Conservation (phyloP, 768 basidiomycete species). For the Naematelia encephala region DNA sequence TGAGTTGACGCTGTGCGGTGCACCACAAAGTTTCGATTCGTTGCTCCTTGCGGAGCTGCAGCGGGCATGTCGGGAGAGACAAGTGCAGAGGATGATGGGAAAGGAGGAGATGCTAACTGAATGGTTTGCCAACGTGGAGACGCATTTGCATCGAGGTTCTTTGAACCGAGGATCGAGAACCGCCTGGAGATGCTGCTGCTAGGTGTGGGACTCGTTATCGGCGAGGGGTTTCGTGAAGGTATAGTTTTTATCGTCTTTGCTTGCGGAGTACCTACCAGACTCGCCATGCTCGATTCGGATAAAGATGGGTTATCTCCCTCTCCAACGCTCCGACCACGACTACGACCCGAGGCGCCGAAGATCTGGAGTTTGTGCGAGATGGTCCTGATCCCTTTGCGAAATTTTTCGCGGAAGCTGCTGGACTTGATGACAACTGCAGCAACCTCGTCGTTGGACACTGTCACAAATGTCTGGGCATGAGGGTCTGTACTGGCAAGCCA, state of each 20-base stretch:
- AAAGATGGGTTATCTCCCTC: conserved; percentile 10
- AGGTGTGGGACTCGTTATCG: conserved; percentile 8
- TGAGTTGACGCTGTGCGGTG: conserved; percentile 3
- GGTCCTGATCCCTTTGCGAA: conserved; percentile 45
- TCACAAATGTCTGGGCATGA: conserved; percentile 56
- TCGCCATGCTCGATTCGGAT: conserved; percentile 10
- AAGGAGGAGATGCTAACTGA: conserved; percentile 12
- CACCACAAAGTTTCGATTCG: background rate
- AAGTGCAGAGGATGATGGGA: background rate
- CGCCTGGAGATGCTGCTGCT: conserved; percentile 8
- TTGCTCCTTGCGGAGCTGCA: background rate
- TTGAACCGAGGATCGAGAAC: conserved; percentile 15
- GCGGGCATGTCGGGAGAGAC: background rate
- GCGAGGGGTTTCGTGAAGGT: conserved; percentile 3
- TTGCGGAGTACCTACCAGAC: conserved; percentile 2
- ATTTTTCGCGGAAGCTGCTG: conserved; percentile 36
- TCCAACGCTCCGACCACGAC: conserved; percentile 41
- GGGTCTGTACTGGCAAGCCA: conserved; percentile 70
- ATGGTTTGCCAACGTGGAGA: conserved; percentile 9
- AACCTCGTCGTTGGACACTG: conserved; percentile 73
- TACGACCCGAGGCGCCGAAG: conserved; percentile 20
- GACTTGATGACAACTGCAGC: conserved; percentile 57
- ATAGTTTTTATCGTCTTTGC: background rate
- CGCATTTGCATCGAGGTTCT: background rate
- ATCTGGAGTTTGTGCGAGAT: conserved; percentile 37